phyloP scores from a whole-genome alignment of 805 yeast species.

The Grigorovia yakushimaensis region DNA sequence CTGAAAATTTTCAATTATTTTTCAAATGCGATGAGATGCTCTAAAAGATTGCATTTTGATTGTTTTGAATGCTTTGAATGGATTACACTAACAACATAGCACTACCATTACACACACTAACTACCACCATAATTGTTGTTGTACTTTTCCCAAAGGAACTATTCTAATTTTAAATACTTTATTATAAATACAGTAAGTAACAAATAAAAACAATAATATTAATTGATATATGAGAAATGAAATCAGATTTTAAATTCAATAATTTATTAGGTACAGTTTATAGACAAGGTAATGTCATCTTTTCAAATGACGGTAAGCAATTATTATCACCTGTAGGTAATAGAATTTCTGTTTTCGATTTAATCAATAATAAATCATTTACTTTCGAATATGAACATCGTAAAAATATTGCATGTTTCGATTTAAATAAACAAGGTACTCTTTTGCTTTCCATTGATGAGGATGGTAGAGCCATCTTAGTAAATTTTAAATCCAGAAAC shows the following conservation, averaged over 20 bases:
- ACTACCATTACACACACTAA: neutral
- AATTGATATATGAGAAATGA: constrained; percentile 38
- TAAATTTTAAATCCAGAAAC: constrained; percentile 70
- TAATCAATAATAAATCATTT: constrained; percentile 72
- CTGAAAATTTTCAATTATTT: constrained; percentile 1
- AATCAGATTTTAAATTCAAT: constrained; percentile 80
- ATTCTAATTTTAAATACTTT: no score
- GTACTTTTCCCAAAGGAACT: no score
- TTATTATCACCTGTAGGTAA: constrained; percentile 91
- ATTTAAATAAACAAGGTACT: constrained; percentile 75
- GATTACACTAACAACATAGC: no score
- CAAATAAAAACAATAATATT: no score
- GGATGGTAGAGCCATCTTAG: constrained; percentile 89
- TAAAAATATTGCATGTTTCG: constrained; percentile 67
- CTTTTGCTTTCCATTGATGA: constrained; percentile 74
- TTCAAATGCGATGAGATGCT: constrained; percentile 3
- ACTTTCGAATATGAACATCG: constrained; percentile 92
- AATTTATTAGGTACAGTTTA: constrained; percentile 92
- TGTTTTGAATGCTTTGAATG: no score
- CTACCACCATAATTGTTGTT: no score
- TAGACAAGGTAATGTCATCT: constrained; percentile 80
- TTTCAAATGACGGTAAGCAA: constrained; percentile 76
- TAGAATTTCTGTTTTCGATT: constrained; percentile 79
- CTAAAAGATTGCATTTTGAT: no score
- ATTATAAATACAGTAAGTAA: no score